Conservation (phyloP, 257 asterid genomes). For the Lavandula angustifolia region DNA sequence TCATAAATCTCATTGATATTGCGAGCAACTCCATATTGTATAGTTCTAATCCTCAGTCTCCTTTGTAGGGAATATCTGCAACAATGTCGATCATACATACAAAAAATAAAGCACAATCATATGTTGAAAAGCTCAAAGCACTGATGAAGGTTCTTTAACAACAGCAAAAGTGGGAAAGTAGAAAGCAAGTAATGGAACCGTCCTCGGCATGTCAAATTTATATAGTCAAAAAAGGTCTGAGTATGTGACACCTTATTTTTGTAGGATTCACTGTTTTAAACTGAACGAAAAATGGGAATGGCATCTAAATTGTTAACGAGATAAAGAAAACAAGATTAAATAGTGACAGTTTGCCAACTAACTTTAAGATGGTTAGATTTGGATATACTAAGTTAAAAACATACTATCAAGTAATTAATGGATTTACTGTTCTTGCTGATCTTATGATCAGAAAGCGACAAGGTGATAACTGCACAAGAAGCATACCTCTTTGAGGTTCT, state of each 20-base stretch:
- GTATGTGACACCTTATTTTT: slow-evolving; percentile 15
- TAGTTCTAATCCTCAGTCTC: slow-evolving; percentile 90
- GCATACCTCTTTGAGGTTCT: slow-evolving; percentile 63
- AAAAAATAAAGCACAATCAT: neutral
- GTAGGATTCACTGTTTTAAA: slow-evolving; percentile 16
- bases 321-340: slow-evolving; percentile 14
- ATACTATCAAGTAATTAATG: no score
- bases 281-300: slow-evolving; percentile 21
- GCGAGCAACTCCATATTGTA: slow-evolving; percentile 72
- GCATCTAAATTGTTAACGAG: neutral
- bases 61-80: slow-evolving; percentile 83
- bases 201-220: slow-evolving; percentile 14
- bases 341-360: slow-evolving; percentile 6
- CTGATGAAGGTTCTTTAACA: no score
- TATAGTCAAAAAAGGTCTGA: neutral
- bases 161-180: no score
- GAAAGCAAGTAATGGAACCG: neutral
- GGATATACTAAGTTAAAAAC: neutral
- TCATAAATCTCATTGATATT: slow-evolving; percentile 85
- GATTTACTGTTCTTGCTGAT: slow-evolving; percentile 7
- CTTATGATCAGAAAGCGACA: slow-evolving; percentile 13
- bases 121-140: no score
- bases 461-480: slow-evolving; percentile 30
- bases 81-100: slow-evolving; percentile 27
- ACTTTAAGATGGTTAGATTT: neutral